These are phyloP conservation scores for Mediolabrus comicus DNA, from an alignment of 108 stramenopile species.

Conservation along the genomic window DNA sequence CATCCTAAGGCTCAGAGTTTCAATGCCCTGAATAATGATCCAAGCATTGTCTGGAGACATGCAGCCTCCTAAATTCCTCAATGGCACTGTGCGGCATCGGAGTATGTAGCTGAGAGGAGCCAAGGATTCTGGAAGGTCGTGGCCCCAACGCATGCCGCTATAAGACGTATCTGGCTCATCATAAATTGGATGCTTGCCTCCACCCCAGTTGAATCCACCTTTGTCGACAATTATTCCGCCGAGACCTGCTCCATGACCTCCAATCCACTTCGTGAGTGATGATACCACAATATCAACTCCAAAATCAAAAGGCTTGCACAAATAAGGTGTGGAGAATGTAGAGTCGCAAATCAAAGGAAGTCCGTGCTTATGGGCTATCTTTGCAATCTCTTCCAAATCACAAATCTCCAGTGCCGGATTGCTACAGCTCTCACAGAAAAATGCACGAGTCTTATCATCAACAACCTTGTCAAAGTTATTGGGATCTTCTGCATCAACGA, in stretches of 20 bases:
- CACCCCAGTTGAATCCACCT: constrained; percentile 76
- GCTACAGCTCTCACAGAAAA: constrained; percentile 72
- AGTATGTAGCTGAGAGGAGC: constrained; percentile 77
- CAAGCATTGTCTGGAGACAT: constrained; percentile 83
- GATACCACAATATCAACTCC: constrained; percentile 83
- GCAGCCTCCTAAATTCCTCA: constrained; percentile 87
- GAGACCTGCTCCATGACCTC: constrained; percentile 79
- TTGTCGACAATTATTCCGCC: constrained; percentile 76
- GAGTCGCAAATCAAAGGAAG: constrained; percentile 87
- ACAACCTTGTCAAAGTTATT: constrained; percentile 43
- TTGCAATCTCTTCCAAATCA: constrained; percentile 66
- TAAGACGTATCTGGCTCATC: constrained; percentile 68
- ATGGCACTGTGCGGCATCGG: constrained; percentile 59
- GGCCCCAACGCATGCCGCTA: constrained; percentile 75
- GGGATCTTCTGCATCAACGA: constrained; percentile 73
- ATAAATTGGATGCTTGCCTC: constrained; percentile 80
- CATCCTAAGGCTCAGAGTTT: constrained; percentile 83
- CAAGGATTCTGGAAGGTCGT: constrained; percentile 69
- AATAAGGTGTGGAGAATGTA: constrained; percentile 82
- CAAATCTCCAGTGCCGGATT: constrained; percentile 76
- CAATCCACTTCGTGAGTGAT: constrained; percentile 90
- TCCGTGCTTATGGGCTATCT: constrained; percentile 55
- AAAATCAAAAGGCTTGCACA: constrained; percentile 81
- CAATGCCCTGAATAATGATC: constrained; percentile 86
- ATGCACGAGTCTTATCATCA: constrained; percentile 85